phyloP scores from a whole-genome alignment of 305 asterid species.

The Euphrasia arctica region DNA sequence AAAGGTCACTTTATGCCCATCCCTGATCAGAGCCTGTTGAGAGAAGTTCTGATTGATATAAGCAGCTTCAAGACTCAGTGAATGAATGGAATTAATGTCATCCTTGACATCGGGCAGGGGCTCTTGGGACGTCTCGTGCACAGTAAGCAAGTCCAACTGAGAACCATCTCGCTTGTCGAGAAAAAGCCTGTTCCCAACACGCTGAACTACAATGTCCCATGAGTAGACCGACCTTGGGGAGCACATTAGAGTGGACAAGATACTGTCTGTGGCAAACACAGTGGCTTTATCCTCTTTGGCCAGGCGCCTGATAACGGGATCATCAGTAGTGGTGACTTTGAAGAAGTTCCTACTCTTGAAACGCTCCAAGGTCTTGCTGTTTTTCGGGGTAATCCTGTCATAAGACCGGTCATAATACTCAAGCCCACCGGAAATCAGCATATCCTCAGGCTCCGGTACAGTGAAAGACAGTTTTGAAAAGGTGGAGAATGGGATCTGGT shows the following conservation, averaged over 20 bases:
- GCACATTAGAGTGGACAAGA: conserved; percentile 84
- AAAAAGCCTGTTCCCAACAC: conserved; percentile 89
- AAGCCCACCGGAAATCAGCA: conserved; percentile 73
- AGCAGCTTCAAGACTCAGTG: conserved; percentile 90
- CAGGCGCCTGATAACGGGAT: conserved; percentile 86
- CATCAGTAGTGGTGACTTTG: conserved; percentile 91
- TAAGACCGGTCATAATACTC: conserved; percentile 85
- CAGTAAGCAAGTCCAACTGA: conserved; percentile 82
- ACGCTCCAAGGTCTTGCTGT: conserved; percentile 66
- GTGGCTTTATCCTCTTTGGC: conserved; percentile 98
- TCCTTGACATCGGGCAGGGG: conserved; percentile 92
- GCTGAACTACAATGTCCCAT: conserved; percentile 94
- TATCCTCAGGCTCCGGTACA: conserved; percentile 80
- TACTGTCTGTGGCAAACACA: conserved; percentile 83
- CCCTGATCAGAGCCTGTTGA: conserved; percentile 88
- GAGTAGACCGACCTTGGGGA: conserved; percentile 91
- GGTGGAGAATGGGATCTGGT: conserved; percentile 92
- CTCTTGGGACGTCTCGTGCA: conserved; percentile 92
- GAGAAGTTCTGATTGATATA: conserved; percentile 90
- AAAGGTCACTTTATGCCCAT: conserved; percentile 70
- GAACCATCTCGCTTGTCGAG: conserved; percentile 94
- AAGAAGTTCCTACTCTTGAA: conserved; percentile 86
- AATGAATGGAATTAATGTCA: conserved; percentile 81
- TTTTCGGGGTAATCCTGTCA: conserved; percentile 81
- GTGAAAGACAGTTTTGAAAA: conserved; percentile 79